A percentile compares a stretch with the other conserved stretches of the same genome.
Conservation (phyloP, 495 filamentous ascomycete genomes). For the Neurospora terricola region DNA sequence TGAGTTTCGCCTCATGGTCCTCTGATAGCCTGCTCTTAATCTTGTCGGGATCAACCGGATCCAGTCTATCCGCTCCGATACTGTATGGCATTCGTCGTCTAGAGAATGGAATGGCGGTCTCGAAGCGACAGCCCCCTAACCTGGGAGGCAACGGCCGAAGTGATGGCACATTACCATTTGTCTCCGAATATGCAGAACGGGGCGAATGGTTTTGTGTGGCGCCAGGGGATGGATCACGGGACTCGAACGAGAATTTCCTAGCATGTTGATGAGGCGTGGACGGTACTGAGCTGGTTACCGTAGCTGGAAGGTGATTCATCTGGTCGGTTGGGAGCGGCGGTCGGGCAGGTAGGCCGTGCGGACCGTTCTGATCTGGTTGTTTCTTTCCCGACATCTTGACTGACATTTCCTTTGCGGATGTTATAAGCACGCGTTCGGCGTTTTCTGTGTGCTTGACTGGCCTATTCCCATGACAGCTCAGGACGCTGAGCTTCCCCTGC, state of each 20-base stretch:
- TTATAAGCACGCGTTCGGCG: slow-evolving; percentile 47
- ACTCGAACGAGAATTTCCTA: slow-evolving; percentile 72
- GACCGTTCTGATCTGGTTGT: slow-evolving; percentile 16
- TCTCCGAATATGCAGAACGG: slow-evolving; percentile 81
- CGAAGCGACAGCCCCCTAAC: slow-evolving; percentile 65
- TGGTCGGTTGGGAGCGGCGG: slow-evolving; percentile 24
- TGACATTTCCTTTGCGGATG: slow-evolving; percentile 35
- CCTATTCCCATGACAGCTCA: slow-evolving; percentile 53
- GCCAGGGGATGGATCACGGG: slow-evolving; percentile 77
- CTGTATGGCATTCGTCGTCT: slow-evolving; percentile 81
- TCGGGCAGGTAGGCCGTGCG: slow-evolving; percentile 22
- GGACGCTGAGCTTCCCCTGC: slow-evolving; percentile 27
- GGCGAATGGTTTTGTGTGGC: slow-evolving; percentile 71
- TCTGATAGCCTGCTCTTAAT: slow-evolving; percentile 53
- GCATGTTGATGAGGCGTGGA: slow-evolving; percentile 89
- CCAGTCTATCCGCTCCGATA: slow-evolving; percentile 65
- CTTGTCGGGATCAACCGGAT: slow-evolving; percentile 56
- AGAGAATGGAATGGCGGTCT: slow-evolving; percentile 44
- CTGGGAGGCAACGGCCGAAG: slow-evolving; percentile 43
- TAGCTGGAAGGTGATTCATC: slow-evolving; percentile 21
- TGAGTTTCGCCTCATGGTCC: slow-evolving; percentile 69
- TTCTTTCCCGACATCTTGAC: slow-evolving; percentile 42
- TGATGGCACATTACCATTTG: slow-evolving; percentile 61
- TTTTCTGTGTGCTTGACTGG: slow-evolving; percentile 34
- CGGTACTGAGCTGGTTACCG: slow-evolving; percentile 85